Base-by-base conservation (phyloP, 2,329 filamentous ascomycete species). In the Cytospora chrysosperma region DNA sequence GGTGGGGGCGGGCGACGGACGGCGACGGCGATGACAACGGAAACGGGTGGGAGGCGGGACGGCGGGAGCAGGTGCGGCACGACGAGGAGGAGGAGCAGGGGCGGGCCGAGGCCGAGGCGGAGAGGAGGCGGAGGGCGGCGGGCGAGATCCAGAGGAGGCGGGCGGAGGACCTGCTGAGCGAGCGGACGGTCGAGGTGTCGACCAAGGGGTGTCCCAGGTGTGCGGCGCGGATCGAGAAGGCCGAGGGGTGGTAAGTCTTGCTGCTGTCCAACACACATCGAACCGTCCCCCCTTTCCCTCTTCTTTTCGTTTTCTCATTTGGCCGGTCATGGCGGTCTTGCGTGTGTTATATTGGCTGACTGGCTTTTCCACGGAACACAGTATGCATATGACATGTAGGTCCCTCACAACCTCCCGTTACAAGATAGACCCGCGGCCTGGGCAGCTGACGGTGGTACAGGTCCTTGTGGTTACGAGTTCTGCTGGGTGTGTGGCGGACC, bases 351-450 rank as follows among this genome's bases (percentile, higher is more conserved):
- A 43, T 60, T 61, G 37, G 30, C 43, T 37, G 28, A n/a, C 51
- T 61, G 28, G 49, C 28, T 4, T 37, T 8, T 24, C 15, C 8
- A 19, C 52, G 17, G 9, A 26, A 50, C 32, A 13, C 32, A 69
- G 68, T 47, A 62, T 62, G 52, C 65, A 69, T 50, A 69, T 69
- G 68, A 67, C 60, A 1, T 70, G 68, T 68, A 49, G 64, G 67
- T 49, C 21, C n/a, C 28, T 12, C n/a, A n/a, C n/a, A n/a, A n/a
- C n/a, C 49, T 26, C 2, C 21, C 3, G 19, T 32, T 1, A 3
- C 21, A 3, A 6, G 13, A 19, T n/a, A 8, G 2, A 6, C n/a
- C n/a, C 43, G 47, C 5, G 21, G 15, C 30, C n/a, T 3, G 15
- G 34, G 6, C 12, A 32, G 30, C 4, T 61, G 28, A 61, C 40